Evolutionary conservation across 176 grass and related monocot genomes (phyloP).

Genomic region (Rhynchospora tenuis): DNA sequence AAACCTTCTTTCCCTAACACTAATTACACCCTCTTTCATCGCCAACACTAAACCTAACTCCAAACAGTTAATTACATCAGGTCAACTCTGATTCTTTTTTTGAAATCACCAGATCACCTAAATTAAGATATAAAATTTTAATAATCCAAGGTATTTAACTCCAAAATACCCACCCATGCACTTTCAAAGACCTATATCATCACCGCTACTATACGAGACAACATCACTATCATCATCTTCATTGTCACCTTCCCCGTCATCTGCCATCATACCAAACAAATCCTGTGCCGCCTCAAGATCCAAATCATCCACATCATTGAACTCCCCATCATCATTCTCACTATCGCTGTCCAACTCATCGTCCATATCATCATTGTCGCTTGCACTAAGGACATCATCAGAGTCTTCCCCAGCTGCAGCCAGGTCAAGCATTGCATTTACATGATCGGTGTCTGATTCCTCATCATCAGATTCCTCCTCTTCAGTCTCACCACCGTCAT

Average conservation of each 20-base stretch:
- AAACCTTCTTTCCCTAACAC: not conserved
- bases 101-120: not conserved
- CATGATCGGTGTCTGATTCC: conserved; percentile 49
- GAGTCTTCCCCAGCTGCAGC: conserved; percentile 42
- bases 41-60: not conserved
- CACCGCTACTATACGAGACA: conserved; percentile 62
- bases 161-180: not conserved
- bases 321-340: conserved; percentile 58
- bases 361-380: conserved; percentile 41
- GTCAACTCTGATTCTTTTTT: not conserved
- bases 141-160: not conserved
- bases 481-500: conserved; percentile 67
- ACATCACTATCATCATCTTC: conserved; percentile 48
- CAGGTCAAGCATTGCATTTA: conserved; percentile 27
- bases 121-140: not conserved
- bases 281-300: conserved; percentile 50
- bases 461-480: conserved; percentile 74
- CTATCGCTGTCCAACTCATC: conserved; percentile 55
- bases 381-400: conserved; percentile 51
- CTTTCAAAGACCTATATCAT: conserved; percentile 38
- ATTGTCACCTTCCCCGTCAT: conserved; percentile 29
- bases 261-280: conserved; percentile 60
- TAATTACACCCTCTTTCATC: conserved; percentile 19
- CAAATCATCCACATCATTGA: conserved; percentile 32
- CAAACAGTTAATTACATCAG: conserved; percentile 4